phyloP scores from a whole-genome alignment of 2,329 filamentous ascomycete genomes.

The Ophiocordyceps polyrhachis-furcata region DNA sequence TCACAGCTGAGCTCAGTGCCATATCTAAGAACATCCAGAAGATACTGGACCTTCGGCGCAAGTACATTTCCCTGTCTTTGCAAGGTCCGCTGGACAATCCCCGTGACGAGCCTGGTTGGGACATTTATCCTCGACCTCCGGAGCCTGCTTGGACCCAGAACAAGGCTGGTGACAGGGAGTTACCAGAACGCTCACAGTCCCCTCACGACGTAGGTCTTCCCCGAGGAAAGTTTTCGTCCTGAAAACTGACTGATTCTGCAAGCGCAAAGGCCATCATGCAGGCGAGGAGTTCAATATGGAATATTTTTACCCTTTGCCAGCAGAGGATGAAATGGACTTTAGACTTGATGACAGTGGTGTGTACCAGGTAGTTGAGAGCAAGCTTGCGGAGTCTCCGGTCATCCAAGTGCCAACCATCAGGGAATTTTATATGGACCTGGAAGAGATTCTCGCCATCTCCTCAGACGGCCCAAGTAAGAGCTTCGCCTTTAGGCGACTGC shows the following conservation, averaged over 20 bases:
- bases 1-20: slow-evolving; percentile 64
- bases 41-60: slow-evolving; percentile 71
- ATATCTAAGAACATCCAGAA: slow-evolving; percentile 87
- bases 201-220: not conserved
- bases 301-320: slow-evolving; percentile 58
- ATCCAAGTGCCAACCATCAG: slow-evolving; percentile 78
- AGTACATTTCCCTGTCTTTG: slow-evolving; percentile 71
- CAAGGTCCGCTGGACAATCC: slow-evolving; percentile 76
- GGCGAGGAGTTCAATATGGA: slow-evolving; percentile 81
- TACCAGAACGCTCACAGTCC: slow-evolving; percentile 3
- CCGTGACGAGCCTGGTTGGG: slow-evolving; percentile 66
- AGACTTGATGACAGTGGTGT: slow-evolving; percentile 69
- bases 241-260: slow-evolving; percentile 25
- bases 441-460: slow-evolving; percentile 70
- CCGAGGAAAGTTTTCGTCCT: not conserved
- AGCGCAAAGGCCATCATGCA: slow-evolving; percentile 73
- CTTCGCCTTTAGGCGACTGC: slow-evolving; percentile 84
- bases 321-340: slow-evolving; percentile 52
- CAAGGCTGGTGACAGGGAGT: slow-evolving; percentile 5
- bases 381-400: slow-evolving; percentile 45
- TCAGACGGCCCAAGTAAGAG: slow-evolving; percentile 93
- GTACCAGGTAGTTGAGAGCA: slow-evolving; percentile 75
- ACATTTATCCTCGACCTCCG: slow-evolving; percentile 78
- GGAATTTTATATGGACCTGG: slow-evolving; percentile 91
- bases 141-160: slow-evolving; percentile 60